These are phyloP conservation scores for Spizellomyces sp. DNA, from an alignment of 192 early-diverging fungal genomes.

Conservation along the genomic window DNA sequence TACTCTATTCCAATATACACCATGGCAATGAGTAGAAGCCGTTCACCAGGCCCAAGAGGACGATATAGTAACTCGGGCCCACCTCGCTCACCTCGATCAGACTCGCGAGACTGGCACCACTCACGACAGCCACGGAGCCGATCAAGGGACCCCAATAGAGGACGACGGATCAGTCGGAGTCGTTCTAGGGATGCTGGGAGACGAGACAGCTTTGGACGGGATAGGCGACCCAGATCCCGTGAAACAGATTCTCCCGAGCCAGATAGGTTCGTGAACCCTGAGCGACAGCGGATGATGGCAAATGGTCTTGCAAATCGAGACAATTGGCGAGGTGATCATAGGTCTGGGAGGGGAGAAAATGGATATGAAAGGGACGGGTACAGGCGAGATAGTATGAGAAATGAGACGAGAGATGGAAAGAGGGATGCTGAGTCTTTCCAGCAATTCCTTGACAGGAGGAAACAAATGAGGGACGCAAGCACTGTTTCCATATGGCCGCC, in stretches of 20 bases:
- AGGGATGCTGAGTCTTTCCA: conserved; percentile 26
- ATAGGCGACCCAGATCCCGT: neutral
- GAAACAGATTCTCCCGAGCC: neutral
- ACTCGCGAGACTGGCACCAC: no score
- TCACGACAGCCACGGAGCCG: no score
- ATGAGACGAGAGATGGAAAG: neutral
- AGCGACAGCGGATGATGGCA: neutral
- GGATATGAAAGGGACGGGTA: neutral
- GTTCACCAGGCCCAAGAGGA: no score
- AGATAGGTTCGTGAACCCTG: conserved; percentile 2
- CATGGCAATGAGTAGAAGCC: no score
- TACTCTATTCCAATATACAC: no score
- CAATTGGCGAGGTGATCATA: neutral
- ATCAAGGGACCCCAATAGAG: no score
- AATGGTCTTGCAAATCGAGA: neutral
- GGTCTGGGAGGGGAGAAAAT: neutral
- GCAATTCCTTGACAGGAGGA: conserved; percentile 37
- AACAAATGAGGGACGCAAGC: conserved; percentile 35
- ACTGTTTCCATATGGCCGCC: conserved; percentile 45
- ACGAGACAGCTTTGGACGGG: conserved; percentile 2
- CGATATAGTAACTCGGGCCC: no score
- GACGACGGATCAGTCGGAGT: no score
- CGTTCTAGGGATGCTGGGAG: no score
- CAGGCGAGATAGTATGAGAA: neutral
- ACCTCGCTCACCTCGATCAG: no score